Conservation (phyloP, 1,284 basidiomycete species). For the Inonotus hispidus region DNA sequence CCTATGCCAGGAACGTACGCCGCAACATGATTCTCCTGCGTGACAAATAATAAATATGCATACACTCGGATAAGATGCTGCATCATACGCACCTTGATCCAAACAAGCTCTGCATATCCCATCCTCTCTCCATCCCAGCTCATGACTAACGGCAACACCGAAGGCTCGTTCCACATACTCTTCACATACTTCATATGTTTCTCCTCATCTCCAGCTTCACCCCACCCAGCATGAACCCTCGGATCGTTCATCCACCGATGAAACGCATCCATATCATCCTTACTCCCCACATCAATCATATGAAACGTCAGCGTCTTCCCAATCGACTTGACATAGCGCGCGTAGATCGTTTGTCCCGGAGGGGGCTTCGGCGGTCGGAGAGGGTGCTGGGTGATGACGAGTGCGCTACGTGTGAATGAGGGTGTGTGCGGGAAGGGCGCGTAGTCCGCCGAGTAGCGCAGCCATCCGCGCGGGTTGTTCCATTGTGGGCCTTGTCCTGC, state of each 20-base stretch:
- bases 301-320: conserved; percentile 39
- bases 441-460: conserved; percentile 27
- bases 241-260: conserved; percentile 49
- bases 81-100: conserved; percentile 39
- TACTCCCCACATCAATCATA: conserved; percentile 38
- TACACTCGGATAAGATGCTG: conserved; percentile 20
- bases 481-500: conserved; percentile 34
- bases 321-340: conserved; percentile 40
- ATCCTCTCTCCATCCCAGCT: conserved; percentile 50
- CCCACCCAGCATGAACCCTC: conserved; percentile 46
- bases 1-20: conserved; percentile 33
- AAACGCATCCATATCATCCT: conserved; percentile 41
- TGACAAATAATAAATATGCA: background rate
- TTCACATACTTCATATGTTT: conserved; percentile 44
- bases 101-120: conserved; percentile 49
- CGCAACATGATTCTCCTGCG: conserved; percentile 40
- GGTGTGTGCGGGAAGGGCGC: conserved; percentile 36
- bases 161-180: conserved; percentile 35
- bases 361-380: conserved; percentile 48
- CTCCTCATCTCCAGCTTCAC: conserved; percentile 43
- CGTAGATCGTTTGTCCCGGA: conserved; percentile 42
- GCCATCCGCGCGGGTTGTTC: conserved; percentile 37
- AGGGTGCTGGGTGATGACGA: conserved; percentile 47
- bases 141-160: conserved; percentile 42
- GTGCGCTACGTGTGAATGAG: conserved; percentile 42